Percentiles rank a stretch among this genome's conserved stretches.
Evolutionary conservation across 2,329 filamentous ascomycete species (phyloP).

Genomic region (Aureobasidium pullulans): DNA sequence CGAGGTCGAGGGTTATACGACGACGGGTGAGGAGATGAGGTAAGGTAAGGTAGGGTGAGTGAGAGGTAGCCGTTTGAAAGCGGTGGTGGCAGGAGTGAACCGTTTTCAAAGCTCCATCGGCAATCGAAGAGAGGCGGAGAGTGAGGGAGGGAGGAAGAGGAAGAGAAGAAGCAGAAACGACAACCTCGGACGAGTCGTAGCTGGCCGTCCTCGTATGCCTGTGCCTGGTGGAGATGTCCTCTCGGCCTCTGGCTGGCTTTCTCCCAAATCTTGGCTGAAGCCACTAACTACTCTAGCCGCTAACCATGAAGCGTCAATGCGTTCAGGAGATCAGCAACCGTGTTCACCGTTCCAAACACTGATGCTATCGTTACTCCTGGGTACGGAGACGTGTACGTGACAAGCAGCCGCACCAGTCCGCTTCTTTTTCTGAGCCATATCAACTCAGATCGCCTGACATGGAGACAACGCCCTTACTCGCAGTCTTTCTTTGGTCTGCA

Average conservation of each 20-base stretch:
- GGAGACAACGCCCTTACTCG: conserved; percentile 1
- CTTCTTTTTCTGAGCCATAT: background rate
- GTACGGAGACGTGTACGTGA: background rate
- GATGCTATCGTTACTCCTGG: background rate
- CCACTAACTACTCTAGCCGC: background rate
- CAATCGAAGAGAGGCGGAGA: background rate
- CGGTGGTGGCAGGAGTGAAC: conserved; percentile 1
- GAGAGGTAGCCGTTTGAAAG: conserved; percentile 9
- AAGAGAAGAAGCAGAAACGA: conserved; percentile 9
- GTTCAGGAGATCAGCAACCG: background rate
- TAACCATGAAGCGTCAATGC: background rate
- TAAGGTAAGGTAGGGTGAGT: background rate
- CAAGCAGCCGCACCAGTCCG: background rate
- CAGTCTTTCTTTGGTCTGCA: background rate
- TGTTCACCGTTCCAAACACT: background rate
- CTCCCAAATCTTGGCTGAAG: background rate
- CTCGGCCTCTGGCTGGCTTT: conserved; percentile 4
- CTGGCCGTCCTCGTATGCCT: conserved; percentile 3
- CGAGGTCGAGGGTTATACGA: conserved; percentile 11
- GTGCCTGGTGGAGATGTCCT: conserved; percentile 7
- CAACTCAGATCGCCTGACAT: background rate
- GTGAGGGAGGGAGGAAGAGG: conserved; percentile 1
- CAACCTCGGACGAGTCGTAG: conserved; percentile 5
- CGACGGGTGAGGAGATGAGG: background rate
- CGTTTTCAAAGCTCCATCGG: conserved; percentile 15